phyloP scores from a whole-genome alignment of 2,329 filamentous ascomycete genomes.

The Aspergillus fumigatus region DNA sequence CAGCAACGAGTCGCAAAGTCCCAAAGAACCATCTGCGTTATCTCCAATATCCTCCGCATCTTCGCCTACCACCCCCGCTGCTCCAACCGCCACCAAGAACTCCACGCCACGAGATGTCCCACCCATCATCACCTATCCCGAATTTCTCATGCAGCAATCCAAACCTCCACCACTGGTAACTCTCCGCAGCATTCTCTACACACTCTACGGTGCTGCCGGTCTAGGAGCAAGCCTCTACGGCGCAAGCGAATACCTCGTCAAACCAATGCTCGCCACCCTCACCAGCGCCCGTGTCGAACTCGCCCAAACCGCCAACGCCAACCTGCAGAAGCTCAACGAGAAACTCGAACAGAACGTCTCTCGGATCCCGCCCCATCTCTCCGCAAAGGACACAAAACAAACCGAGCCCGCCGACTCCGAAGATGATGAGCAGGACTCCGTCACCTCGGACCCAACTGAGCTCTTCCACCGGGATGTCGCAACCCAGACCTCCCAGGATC shows the following conservation, averaged over 20 bases:
- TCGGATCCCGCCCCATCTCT: conserved; percentile 42
- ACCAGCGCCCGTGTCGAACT: conserved; percentile 56
- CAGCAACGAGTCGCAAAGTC: conserved; percentile 3
- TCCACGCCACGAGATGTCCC: conserved; percentile 43
- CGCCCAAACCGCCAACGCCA: conserved; percentile 46
- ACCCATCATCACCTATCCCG: conserved; percentile 63
- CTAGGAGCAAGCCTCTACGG: conserved; percentile 55
- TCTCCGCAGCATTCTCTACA: conserved; percentile 51
- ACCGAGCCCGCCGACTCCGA: conserved; percentile 18
- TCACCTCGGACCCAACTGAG: conserved; percentile 57
- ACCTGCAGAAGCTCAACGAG: conserved; percentile 53
- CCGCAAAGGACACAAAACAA: conserved; percentile 19
- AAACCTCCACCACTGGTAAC: conserved; percentile 60
- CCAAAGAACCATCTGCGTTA: conserved; percentile 5
- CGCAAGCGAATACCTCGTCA: conserved; percentile 54
- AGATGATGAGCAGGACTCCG: conserved; percentile 44
- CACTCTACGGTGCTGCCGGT: conserved; percentile 53
- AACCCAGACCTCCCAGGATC: conserved; percentile 54
- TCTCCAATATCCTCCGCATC: conserved; percentile 8
- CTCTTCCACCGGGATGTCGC: conserved; percentile 61
- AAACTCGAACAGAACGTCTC: conserved; percentile 51
- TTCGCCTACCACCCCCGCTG: conserved; percentile 10
- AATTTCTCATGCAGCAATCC: conserved; percentile 57
- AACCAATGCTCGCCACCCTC: conserved; percentile 54
- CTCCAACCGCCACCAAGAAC: conserved; percentile 12